A percentile compares a stretch with the other conserved stretches of the same genome.
These are phyloP conservation scores for Colletotrichum tropicale DNA, from an alignment of 2,329 filamentous ascomycete genomes.

Conservation along the genomic window DNA sequence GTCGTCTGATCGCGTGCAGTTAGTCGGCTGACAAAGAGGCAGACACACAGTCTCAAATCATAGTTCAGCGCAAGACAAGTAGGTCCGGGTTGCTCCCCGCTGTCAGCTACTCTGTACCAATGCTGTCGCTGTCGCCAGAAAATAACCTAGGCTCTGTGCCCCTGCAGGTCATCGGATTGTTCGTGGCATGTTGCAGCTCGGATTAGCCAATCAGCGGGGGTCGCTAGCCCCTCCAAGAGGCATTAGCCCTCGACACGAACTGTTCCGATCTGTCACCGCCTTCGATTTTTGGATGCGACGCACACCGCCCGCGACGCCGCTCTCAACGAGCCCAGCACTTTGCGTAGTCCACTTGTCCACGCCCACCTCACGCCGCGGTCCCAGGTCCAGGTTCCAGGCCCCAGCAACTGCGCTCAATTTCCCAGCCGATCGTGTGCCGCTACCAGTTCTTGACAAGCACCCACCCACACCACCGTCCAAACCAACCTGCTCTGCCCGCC, in stretches of 20 bases:
- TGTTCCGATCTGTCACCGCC: conserved; percentile 16
- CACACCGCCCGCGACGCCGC: neutral
- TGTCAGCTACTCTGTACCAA: neutral
- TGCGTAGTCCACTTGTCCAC: neutral
- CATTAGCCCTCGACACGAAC: neutral
- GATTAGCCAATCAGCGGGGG: neutral
- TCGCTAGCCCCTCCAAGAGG: neutral
- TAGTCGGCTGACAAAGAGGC: conserved; percentile 5
- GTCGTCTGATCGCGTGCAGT: neutral
- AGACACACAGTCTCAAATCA: neutral
- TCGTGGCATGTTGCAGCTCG: neutral
- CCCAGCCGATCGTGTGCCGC: conserved; percentile 2
- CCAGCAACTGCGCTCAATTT: neutral
- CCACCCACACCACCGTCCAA: conserved; percentile 1
- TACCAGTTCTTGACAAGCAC: neutral
- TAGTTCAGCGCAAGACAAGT: neutral
- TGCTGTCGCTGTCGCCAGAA: neutral
- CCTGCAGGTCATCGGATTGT: conserved; percentile 2
- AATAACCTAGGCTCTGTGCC: neutral
- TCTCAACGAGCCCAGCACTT: neutral
- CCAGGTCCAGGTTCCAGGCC: neutral
- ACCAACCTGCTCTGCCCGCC: neutral
- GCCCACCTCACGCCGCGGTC: neutral
- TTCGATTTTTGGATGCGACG: conserved; percentile 7
- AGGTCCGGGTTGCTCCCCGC: neutral